A percentile compares a stretch with the other conserved stretches of the same genome.
Evolutionary conservation across 345 rosid species (phyloP).

Genomic region (Citrus australasica): DNA sequence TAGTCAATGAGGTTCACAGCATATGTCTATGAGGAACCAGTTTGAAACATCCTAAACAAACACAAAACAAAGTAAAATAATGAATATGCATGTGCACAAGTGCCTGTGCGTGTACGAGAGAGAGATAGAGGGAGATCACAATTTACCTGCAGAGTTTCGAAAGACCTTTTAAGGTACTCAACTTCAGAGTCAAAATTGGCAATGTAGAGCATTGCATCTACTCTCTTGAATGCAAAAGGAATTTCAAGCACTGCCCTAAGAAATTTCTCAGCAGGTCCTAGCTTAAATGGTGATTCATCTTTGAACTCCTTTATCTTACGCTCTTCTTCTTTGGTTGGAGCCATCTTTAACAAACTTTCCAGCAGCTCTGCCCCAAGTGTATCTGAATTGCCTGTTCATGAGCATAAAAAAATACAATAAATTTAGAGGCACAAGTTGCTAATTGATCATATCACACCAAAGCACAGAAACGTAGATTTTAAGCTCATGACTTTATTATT

Average conservation of each 20-base stretch:
- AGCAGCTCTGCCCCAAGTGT: constrained; percentile 88
- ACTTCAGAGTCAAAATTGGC: constrained; percentile 85
- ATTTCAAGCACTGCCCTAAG: constrained; percentile 74
- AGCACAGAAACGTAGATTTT: background rate
- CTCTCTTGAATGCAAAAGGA: constrained; percentile 88
- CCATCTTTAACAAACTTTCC: constrained; percentile 89
- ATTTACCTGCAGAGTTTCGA: constrained; percentile 72
- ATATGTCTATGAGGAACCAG: background rate
- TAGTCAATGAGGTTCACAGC: background rate
- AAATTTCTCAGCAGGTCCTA: constrained; percentile 94
- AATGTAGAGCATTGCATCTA: constrained; percentile 86
- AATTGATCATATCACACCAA: background rate
- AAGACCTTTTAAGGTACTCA: constrained; percentile 75
- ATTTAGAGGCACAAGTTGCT: background rate
- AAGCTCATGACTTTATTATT: background rate
- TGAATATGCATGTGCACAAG: background rate
- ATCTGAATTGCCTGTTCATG: constrained; percentile 73
- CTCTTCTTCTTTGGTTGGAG: constrained; percentile 91
- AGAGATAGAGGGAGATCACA: background rate
- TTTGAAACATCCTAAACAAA: background rate
- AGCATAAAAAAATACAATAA: background rate
- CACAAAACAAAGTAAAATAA: background rate
- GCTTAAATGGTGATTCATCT: constrained; percentile 68
- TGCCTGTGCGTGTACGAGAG: background rate
- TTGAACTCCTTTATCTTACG: constrained; percentile 70